Conservation (phyloP, 2,329 filamentous ascomycete species). For the Aspergillus ochraceus region DNA sequence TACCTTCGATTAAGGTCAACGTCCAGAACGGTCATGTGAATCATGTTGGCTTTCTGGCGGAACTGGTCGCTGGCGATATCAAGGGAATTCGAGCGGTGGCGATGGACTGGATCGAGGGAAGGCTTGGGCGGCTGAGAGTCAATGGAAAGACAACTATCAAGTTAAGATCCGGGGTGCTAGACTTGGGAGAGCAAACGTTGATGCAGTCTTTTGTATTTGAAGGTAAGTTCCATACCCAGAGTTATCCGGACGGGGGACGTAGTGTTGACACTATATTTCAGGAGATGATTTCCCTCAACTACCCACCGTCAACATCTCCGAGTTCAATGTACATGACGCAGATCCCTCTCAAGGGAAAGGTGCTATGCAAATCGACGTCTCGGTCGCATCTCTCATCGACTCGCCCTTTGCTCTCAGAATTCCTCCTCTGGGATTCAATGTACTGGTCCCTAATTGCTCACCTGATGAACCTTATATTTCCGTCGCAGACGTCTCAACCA, state of each 20-base stretch:
- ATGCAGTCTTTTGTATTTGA: conserved; percentile 75
- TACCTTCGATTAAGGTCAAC: conserved; percentile 74
- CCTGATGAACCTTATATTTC: conserved; percentile 70
- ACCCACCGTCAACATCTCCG: conserved; percentile 79
- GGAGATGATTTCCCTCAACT: conserved; percentile 69
- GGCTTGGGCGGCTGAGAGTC: conserved; percentile 68
- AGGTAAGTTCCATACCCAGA: conserved; percentile 61
- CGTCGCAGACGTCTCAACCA: conserved; percentile 73
- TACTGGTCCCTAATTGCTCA: conserved; percentile 80
- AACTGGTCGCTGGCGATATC: conserved; percentile 73
- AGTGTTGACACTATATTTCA: conserved; percentile 29
- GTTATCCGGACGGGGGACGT: neutral
- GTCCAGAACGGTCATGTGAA: conserved; percentile 78
- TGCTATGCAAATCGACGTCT: conserved; percentile 78
- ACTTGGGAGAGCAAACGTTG: conserved; percentile 74
- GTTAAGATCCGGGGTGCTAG: conserved; percentile 76
- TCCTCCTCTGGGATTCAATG: conserved; percentile 78
- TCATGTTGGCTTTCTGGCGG: conserved; percentile 73
- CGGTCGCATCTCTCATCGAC: conserved; percentile 69
- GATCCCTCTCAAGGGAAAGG: conserved; percentile 54
- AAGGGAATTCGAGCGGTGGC: conserved; percentile 76
- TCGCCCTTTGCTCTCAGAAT: conserved; percentile 76
- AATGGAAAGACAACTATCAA: conserved; percentile 71
- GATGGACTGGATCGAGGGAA: conserved; percentile 84
- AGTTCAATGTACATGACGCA: conserved; percentile 75